Conservation (phyloP, 768 basidiomycete genomes). For the Leccinum longicurvipes region DNA sequence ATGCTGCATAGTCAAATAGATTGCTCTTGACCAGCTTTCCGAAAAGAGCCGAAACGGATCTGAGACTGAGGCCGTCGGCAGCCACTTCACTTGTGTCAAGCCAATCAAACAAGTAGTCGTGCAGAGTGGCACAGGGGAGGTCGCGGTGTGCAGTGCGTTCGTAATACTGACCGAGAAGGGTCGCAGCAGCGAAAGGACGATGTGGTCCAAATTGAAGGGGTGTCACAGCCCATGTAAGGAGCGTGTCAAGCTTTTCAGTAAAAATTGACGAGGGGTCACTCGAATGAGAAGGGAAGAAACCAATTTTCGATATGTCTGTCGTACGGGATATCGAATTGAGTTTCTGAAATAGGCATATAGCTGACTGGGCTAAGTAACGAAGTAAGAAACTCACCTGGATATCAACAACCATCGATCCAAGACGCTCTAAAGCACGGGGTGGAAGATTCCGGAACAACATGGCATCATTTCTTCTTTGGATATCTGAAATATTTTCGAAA, state of each 20-base stretch:
- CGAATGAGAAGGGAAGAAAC: conserved; percentile 53
- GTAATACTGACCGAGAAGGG: conserved; percentile 62
- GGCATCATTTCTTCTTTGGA: conserved; percentile 75
- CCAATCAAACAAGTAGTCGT: conserved; percentile 81
- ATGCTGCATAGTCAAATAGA: conserved; percentile 70
- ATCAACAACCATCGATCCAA: conserved; percentile 59
- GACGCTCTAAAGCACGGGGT: conserved; percentile 52
- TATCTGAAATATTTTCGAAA: conserved; percentile 60
- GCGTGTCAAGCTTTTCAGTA: conserved; percentile 65
- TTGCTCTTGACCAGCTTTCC: conserved; percentile 69
- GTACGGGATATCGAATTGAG: conserved; percentile 72
- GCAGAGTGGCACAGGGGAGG: conserved; percentile 57
- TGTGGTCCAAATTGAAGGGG: conserved; percentile 81
- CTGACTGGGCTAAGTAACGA: background rate
- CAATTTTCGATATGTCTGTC: conserved; percentile 55
- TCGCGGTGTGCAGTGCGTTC: conserved; percentile 63
- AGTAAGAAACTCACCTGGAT: conserved; percentile 38
- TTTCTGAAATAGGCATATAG: conserved; percentile 41
- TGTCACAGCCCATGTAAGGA: conserved; percentile 80
- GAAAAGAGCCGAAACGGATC: conserved; percentile 62
- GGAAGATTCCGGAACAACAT: conserved; percentile 71
- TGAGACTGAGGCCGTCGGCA: conserved; percentile 51
- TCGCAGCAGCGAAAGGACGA: conserved; percentile 69
- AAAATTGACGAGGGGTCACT: conserved; percentile 41
- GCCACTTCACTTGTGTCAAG: conserved; percentile 65